These are phyloP conservation scores for Fusarium staphyleae DNA, from an alignment of 2,329 filamentous ascomycete genomes.

Conservation along the genomic window DNA sequence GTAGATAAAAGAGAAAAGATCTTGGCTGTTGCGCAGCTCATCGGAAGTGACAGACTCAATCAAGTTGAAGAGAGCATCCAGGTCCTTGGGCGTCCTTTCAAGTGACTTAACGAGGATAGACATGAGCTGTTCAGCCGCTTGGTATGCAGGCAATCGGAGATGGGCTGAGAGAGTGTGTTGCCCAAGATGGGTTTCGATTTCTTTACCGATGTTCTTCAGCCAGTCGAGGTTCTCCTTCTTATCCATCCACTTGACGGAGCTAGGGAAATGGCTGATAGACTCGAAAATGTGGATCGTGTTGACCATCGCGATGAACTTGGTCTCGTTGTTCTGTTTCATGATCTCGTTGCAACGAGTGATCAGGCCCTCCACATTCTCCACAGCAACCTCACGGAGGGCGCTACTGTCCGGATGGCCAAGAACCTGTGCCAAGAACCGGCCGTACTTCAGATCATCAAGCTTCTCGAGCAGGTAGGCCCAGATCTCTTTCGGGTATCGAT, in stretches of 20 bases:
- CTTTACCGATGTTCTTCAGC: slow-evolving; percentile 73
- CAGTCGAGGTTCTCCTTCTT: slow-evolving; percentile 67
- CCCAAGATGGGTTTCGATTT: slow-evolving; percentile 77
- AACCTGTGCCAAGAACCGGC: slow-evolving; percentile 89
- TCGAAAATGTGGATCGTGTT: slow-evolving; percentile 88
- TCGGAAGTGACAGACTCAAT: slow-evolving; percentile 85
- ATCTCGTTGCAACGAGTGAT: slow-evolving; percentile 71
- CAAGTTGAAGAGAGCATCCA: slow-evolving; percentile 84
- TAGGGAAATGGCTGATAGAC: slow-evolving; percentile 73
- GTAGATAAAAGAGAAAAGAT: slow-evolving; percentile 84
- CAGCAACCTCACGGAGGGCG: slow-evolving; percentile 76
- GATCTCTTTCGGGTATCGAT: slow-evolving; percentile 88
- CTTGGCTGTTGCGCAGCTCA: slow-evolving; percentile 78
- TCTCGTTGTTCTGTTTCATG: slow-evolving; percentile 72
- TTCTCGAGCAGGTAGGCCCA: slow-evolving; percentile 81
- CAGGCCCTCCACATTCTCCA: slow-evolving; percentile 75
- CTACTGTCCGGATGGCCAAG: slow-evolving; percentile 77
- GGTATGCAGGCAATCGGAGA: slow-evolving; percentile 84
- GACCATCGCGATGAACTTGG: slow-evolving; percentile 72
- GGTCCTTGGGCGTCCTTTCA: slow-evolving; percentile 73
- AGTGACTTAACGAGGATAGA: slow-evolving; percentile 83
- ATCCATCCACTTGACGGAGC: slow-evolving; percentile 74
- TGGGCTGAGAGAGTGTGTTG: slow-evolving; percentile 72
- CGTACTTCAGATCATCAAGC: slow-evolving; percentile 85
- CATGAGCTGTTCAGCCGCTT: slow-evolving; percentile 89